A percentile compares a stretch with the other conserved stretches of the same genome.
These are phyloP conservation scores for Botrytis deweyae DNA, from an alignment of 2,329 filamentous ascomycete species.

Conservation along the genomic window DNA sequence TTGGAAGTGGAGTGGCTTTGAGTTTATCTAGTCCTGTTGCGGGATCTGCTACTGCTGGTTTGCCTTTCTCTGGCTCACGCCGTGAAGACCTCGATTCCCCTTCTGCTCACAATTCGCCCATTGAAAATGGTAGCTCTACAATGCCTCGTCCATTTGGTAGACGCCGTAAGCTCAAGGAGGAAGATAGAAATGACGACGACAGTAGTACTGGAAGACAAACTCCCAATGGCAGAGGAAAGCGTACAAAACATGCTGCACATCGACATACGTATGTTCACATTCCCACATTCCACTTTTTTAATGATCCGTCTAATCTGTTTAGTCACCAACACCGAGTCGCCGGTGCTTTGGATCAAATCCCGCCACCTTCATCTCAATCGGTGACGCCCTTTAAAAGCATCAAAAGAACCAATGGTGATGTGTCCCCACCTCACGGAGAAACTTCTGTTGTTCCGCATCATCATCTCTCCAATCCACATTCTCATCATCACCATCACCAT, in stretches of 20 bases:
- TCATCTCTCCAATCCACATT: slow-evolving; percentile 26
- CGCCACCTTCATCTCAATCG: slow-evolving; percentile 46
- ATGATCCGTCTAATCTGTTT: slow-evolving; percentile 27
- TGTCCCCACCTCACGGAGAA: slow-evolving; percentile 46
- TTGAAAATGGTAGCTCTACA: slow-evolving; percentile 41
- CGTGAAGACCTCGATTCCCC: slow-evolving; percentile 53
- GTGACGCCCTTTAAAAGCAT: slow-evolving; percentile 50
- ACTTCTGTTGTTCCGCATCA: slow-evolving; percentile 35
- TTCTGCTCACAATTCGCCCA: slow-evolving; percentile 45
- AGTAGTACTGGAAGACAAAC: slow-evolving; percentile 62
- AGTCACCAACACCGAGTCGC: slow-evolving; percentile 55
- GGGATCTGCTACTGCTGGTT: slow-evolving; percentile 50
- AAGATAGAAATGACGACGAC: slow-evolving; percentile 68
- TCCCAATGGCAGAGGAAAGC: slow-evolving; percentile 60
- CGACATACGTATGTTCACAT: slow-evolving; percentile 34
- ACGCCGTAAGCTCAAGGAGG: slow-evolving; percentile 73
- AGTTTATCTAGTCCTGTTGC: slow-evolving; percentile 48
- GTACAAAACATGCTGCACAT: slow-evolving; percentile 57
- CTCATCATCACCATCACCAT: slow-evolving; percentile 41
- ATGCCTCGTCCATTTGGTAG: slow-evolving; percentile 40
- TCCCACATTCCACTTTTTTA: slow-evolving; percentile 44
- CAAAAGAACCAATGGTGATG: slow-evolving; percentile 47
- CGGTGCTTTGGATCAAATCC: slow-evolving; percentile 49
- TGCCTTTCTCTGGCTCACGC: slow-evolving; percentile 51
- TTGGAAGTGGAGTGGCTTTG: slow-evolving; percentile 66